These are phyloP conservation scores for Leptoxyphium fumago DNA, from an alignment of 2,329 filamentous ascomycete species.

Conservation along the genomic window DNA sequence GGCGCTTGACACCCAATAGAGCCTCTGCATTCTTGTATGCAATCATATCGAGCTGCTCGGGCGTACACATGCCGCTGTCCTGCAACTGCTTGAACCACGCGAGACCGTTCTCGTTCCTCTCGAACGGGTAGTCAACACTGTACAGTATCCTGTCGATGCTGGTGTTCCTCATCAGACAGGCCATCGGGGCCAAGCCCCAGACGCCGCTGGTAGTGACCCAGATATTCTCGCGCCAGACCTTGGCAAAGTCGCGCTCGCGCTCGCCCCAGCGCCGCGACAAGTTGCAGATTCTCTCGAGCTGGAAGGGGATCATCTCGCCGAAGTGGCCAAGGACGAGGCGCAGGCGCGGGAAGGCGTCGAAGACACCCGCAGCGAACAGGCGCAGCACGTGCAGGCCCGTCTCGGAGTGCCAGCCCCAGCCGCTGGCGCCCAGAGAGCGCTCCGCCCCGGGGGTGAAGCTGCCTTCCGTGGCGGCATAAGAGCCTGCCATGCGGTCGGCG, in stretches of 20 bases:
- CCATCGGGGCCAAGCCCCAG: slow-evolving; percentile 35
- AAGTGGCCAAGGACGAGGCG: slow-evolving; percentile 41
- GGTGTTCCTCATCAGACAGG: slow-evolving; percentile 18
- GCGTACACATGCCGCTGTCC: slow-evolving; percentile 31
- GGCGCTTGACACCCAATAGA: slow-evolving; percentile 20
- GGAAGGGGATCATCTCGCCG: slow-evolving; percentile 41
- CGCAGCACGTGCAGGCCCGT: slow-evolving; percentile 32
- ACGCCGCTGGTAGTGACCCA: slow-evolving; percentile 44
- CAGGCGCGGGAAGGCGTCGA: slow-evolving; percentile 36
- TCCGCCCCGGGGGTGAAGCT: slow-evolving; percentile 21
- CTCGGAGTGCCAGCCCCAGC: slow-evolving; percentile 37
- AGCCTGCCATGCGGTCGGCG: slow-evolving; percentile 23
- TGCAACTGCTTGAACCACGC: slow-evolving; percentile 34
- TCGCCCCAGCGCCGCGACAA: slow-evolving; percentile 14
- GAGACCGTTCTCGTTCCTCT: slow-evolving; percentile 30
- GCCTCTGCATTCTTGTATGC: slow-evolving; percentile 34
- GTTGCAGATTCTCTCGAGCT: slow-evolving; percentile 31
- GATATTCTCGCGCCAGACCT: slow-evolving; percentile 31
- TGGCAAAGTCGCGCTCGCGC: slow-evolving; percentile 22
- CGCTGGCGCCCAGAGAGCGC: slow-evolving; percentile 25
- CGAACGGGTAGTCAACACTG: slow-evolving; percentile 43
- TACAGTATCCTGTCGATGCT: slow-evolving; percentile 37
- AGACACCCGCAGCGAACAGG: slow-evolving; percentile 37
- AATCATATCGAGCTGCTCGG: slow-evolving; percentile 33
- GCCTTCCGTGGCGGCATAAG: slow-evolving; percentile 18